phyloP scores from a whole-genome alignment of 2,329 filamentous ascomycete genomes.

The Didymella pinodella region DNA sequence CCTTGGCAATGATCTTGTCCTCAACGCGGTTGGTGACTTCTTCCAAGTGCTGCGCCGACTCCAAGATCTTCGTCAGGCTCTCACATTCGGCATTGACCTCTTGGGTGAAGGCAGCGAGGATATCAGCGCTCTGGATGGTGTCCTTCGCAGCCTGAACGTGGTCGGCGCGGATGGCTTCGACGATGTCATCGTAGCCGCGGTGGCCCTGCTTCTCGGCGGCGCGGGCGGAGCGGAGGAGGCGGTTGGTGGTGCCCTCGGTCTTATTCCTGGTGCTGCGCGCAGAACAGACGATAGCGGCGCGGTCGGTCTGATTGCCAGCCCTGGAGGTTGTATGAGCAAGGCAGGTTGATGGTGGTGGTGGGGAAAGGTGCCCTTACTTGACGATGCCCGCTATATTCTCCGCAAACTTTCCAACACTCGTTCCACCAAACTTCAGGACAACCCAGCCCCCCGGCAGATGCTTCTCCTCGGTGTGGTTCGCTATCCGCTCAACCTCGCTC shows the following conservation, averaged over 20 bases:
- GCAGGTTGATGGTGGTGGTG: background rate
- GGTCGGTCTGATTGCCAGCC: conserved; percentile 67
- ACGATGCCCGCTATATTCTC: conserved; percentile 70
- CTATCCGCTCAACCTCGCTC: conserved; percentile 49
- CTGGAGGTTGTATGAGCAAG: conserved; percentile 56
- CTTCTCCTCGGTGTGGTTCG: conserved; percentile 54
- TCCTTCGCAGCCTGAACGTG: conserved; percentile 76
- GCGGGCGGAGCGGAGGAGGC: conserved; percentile 58
- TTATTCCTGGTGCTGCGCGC: conserved; percentile 95
- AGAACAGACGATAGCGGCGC: conserved; percentile 93
- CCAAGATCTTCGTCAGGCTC: conserved; percentile 77
- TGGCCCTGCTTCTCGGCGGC: conserved; percentile 54
- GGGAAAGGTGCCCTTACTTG: conserved; percentile 42
- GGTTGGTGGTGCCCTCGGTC: conserved; percentile 91
- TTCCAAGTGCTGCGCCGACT: conserved; percentile 66
- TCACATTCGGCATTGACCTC: conserved; percentile 82
- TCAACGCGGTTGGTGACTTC: conserved; percentile 61
- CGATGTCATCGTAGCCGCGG: conserved; percentile 72
- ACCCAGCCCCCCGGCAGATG: conserved; percentile 71
- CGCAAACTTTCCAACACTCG: conserved; percentile 93
- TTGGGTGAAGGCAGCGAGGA: conserved; percentile 64
- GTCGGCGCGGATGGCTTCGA: conserved; percentile 82
- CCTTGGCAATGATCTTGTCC: conserved; percentile 86
- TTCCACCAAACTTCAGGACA: conserved; percentile 95
- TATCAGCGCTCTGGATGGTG: conserved; percentile 49